phyloP scores from a whole-genome alignment of 768 basidiomycete species.

The Leccinum variicolor region DNA sequence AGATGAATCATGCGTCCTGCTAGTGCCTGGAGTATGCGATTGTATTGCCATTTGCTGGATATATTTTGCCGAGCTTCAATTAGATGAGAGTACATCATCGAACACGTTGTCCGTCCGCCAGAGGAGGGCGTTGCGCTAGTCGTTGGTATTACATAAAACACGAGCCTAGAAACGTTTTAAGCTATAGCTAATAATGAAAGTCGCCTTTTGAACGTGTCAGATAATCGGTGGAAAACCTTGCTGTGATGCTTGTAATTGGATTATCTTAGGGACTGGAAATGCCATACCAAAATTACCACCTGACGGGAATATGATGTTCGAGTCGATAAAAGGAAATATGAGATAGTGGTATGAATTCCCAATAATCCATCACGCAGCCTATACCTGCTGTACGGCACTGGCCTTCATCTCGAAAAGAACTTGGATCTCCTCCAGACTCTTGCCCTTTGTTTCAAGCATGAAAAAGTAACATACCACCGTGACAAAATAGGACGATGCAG shows the following conservation, averaged over 20 bases:
- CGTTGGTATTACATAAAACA: slow-evolving; percentile 1
- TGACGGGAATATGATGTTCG: background rate
- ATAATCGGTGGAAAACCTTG: background rate
- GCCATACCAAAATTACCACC: background rate
- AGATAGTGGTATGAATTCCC: background rate
- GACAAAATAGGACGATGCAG: slow-evolving; percentile 34
- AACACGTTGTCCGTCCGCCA: slow-evolving; percentile 10
- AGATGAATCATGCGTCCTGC: slow-evolving; percentile 1
- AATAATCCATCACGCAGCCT: background rate
- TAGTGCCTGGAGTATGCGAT: background rate
- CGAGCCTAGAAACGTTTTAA: background rate
- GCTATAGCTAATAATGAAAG: background rate
- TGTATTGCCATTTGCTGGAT: background rate
- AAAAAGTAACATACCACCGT: slow-evolving; percentile 37
- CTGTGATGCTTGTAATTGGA: background rate
- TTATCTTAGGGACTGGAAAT: background rate
- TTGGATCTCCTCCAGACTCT: slow-evolving; percentile 42
- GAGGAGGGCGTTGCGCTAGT: background rate
- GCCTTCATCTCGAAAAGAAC: slow-evolving; percentile 31
- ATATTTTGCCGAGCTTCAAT: background rate
- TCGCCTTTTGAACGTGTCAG: background rate
- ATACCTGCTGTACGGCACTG: background rate
- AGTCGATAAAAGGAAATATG: background rate
- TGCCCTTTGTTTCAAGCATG: slow-evolving; percentile 45
- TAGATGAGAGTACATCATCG: slow-evolving; percentile 1